These are phyloP conservation scores for Acer campestre DNA, from an alignment of 345 rosid species.

Conservation along the genomic window DNA sequence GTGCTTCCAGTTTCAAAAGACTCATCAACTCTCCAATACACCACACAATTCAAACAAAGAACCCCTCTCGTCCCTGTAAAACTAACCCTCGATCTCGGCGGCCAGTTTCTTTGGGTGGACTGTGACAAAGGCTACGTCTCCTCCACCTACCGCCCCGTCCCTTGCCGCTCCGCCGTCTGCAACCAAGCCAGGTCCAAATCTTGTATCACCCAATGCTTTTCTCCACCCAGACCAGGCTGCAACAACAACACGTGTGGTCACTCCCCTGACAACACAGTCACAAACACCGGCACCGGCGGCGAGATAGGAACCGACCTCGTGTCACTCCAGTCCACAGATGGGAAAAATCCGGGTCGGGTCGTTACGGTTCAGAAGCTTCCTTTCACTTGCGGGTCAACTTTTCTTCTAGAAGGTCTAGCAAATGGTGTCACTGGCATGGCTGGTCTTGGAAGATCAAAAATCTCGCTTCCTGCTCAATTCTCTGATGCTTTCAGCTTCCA, in stretches of 20 bases:
- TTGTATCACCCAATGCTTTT: conserved; percentile 28
- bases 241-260: conserved; percentile 46
- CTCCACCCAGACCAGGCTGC: conserved; percentile 48
- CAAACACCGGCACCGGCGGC: conserved; percentile 25
- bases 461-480: conserved; percentile 36
- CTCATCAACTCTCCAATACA: conserved; percentile 38
- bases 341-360: conserved; percentile 38
- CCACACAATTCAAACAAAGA: conserved; percentile 38
- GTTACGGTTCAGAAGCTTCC: conserved; percentile 36
- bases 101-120: conserved; percentile 47
- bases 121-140: conserved; percentile 48
- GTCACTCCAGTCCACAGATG: conserved; percentile 42
- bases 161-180: conserved; percentile 42
- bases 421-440: conserved; percentile 40
- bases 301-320: conserved; percentile 42
- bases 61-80: conserved; percentile 40
- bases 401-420: conserved; percentile 28
- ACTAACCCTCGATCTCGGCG: conserved; percentile 48
- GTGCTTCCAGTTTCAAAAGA: conserved; percentile 44
- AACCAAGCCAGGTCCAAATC: conserved; percentile 27
- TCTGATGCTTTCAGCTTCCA: conserved; percentile 29
- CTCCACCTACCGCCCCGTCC: conserved; percentile 38
- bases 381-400: conserved; percentile 33
- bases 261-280: conserved; percentile 39
- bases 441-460: conserved; percentile 36